Evolutionary conservation across 768 basidiomycete species (phyloP).

Genomic region (Tephrocybe rancida): DNA sequence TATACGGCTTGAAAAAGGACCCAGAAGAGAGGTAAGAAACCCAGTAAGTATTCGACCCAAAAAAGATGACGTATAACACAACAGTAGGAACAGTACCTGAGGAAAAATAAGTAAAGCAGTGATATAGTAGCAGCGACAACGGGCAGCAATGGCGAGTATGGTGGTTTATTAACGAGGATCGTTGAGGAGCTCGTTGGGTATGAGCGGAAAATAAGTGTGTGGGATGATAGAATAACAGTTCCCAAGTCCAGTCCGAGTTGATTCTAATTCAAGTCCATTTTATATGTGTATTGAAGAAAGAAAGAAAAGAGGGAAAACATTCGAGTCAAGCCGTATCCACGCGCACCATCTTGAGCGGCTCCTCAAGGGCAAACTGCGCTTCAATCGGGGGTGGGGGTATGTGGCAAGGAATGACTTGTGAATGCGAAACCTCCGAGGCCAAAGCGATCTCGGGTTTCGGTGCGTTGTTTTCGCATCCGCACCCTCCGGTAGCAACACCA

Average conservation of each 20-base stretch:
- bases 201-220: not conserved
- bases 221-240: not conserved
- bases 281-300: not conserved
- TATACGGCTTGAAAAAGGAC: too few relatives aligned
- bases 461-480: not conserved
- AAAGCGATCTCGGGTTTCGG: not conserved
- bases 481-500: not conserved
- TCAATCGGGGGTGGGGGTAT: conserved; percentile 3
- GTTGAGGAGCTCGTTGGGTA: not conserved
- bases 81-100: not conserved
- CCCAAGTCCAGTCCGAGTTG: not conserved
- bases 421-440: not conserved
- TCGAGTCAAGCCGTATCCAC: conserved; percentile 9
- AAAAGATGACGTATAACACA: not conserved
- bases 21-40: not conserved
- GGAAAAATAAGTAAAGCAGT: not conserved
- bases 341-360: conserved; percentile 17
- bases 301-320: not conserved
- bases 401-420: conserved; percentile 2
- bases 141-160: not conserved
- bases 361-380: conserved; percentile 14
- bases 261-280: conserved; percentile 3
- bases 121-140: not conserved
- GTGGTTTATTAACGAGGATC: not conserved
- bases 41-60: not conserved